Evolutionary conservation across 306 rosid genomes (phyloP), one percentile per base, ranked within the genome.

Genomic region (Inga leiocalycina): DNA sequence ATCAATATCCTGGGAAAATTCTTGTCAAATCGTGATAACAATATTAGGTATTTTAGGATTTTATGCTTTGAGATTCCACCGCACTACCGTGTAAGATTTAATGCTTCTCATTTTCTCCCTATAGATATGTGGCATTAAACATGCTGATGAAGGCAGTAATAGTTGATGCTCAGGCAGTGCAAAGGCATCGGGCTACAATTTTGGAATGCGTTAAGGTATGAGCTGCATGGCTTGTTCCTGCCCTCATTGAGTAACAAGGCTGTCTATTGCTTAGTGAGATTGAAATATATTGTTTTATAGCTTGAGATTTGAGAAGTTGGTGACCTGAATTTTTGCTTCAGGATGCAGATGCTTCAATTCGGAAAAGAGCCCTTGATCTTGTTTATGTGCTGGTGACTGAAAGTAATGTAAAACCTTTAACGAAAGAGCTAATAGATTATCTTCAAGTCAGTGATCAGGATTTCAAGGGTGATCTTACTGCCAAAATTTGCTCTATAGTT

Each of bases 361-460:
- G 97, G 72, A 97, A 91, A 88, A 92, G 99, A 88, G 99, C 99
- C 57, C 98, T 97, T 85, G 99, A 94, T 83, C 99, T 97, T 88
- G 98, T 92, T 80, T 97, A 92, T 37, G 89, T 92, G 85, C 93
- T 97, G 86, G 88, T 97, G 80, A 97, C 94, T 67, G 99, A 90
- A 81, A 92, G 87, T 88, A 97, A 94, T 81, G 98, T 91, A 86
- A 97, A 91, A 87, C 92, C 97, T 78, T 89, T 97, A 67, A 93
- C 93, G 10, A 94, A 94, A 91, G 99, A 97, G 84, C 92, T 97
- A 20, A 85, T 97, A 85, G 99, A 94, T 64, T 92, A 92, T 84
- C 90, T 97, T 84, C 95, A 91, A 92, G 94, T 90, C 71, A 93
- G 95, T 85, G 99, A 92, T 85, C 89, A 85, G 80, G 99, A 97